A percentile compares a stretch with the other conserved stretches of the same genome.
Evolutionary conservation across 805 yeast genomes (phyloP).

Genomic region (Naumovozyma castellii): DNA sequence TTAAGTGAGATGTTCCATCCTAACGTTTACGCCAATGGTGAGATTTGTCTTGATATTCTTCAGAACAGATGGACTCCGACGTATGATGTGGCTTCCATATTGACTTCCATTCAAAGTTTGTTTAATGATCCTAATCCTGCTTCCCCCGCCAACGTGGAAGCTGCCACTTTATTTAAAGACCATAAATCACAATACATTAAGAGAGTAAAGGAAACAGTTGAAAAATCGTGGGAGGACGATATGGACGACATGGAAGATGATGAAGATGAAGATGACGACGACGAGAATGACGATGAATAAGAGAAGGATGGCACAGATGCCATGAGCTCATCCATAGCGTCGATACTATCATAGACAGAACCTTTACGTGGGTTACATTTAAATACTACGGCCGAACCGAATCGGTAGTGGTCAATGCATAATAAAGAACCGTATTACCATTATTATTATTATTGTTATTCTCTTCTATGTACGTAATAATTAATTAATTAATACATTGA

Average conservation of each 20-base stretch:
- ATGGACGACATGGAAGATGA: slow-evolving; percentile 36
- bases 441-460: too few species aligned
- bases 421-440: too few species aligned
- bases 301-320: not conserved
- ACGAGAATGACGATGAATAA: slow-evolving; percentile 7
- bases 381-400: not conserved
- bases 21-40: slow-evolving; percentile 91
- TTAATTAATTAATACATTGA: too few species aligned
- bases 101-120: slow-evolving; percentile 85
- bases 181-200: slow-evolving; percentile 88
- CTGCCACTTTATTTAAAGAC: slow-evolving; percentile 90
- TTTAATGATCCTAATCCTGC: slow-evolving; percentile 93
- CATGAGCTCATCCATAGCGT: not conserved
- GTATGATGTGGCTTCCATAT: slow-evolving; percentile 89
- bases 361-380: not conserved
- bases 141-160: slow-evolving; percentile 96
- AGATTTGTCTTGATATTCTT: slow-evolving; percentile 86
- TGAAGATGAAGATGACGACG: slow-evolving; percentile 30
- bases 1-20: slow-evolving; percentile 96
- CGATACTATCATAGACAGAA: not conserved
- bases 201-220: slow-evolving; percentile 90
- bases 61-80: slow-evolving; percentile 99
- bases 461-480: too few species aligned
- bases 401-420: not conserved
- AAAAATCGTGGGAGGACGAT: slow-evolving; percentile 85